Evolutionary conservation across 352 stramenopile species (phyloP).

Genomic region (Phytophthora melonis): DNA sequence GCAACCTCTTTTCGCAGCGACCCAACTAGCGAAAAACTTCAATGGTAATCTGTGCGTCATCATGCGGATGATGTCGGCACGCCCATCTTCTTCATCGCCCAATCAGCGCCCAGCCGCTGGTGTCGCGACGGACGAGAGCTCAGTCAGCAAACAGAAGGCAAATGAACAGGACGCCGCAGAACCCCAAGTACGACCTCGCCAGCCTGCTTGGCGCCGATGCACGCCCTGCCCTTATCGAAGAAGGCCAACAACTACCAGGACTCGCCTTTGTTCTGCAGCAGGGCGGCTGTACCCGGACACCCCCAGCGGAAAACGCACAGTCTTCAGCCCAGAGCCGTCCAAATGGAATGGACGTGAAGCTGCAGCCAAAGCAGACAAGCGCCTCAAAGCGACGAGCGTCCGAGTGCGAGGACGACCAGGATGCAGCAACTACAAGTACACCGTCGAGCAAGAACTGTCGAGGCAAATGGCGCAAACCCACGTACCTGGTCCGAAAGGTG

Average conservation of each 20-base stretch:
- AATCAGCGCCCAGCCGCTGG: neutral
- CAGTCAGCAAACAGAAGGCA: constrained; percentile 17
- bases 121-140: constrained; percentile 2
- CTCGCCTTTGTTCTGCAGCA: constrained; percentile 28
- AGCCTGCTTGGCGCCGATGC: constrained; percentile 21
- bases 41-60: neutral
- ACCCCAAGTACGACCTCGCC: constrained; percentile 34
- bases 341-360: neutral
- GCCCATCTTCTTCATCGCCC: neutral
- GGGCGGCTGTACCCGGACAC: neutral
- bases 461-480: constrained; percentile 46
- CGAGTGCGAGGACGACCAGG: constrained; percentile 25
- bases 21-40: neutral
- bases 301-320: neutral
- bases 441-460: constrained; percentile 23
- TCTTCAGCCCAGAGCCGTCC: neutral
- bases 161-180: neutral
- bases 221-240: neutral
- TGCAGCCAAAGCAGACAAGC: neutral
- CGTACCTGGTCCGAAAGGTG: constrained; percentile 52
- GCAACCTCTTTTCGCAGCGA: no score
- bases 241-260: constrained; percentile 16
- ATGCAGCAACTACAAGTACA: neutral
- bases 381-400: constrained; percentile 25
- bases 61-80: neutral